phyloP scores from a whole-genome alignment of 192 early-diverging fungal species.

The Backusella tarrabulga region DNA sequence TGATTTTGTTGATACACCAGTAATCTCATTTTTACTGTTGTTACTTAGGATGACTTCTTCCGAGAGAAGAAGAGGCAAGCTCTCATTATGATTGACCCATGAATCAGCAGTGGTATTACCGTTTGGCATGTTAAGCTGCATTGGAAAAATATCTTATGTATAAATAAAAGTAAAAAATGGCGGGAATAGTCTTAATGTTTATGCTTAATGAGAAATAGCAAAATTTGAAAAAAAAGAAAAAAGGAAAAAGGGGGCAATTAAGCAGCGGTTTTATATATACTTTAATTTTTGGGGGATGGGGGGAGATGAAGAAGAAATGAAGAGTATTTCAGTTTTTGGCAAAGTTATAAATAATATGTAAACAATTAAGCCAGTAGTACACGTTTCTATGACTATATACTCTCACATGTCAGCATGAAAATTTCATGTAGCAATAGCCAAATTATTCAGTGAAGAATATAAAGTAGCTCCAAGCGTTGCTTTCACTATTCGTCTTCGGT shows the following conservation, averaged over 20 bases:
- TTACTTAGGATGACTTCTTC: neutral
- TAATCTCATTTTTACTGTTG: neutral
- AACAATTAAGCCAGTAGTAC: neutral
- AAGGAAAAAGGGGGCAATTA: neutral
- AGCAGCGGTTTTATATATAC: neutral
- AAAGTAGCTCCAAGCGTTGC: neutral
- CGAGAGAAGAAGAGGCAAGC: neutral
- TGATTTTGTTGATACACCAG: neutral
- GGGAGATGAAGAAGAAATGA: neutral
- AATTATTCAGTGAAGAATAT: neutral
- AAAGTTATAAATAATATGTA: neutral
- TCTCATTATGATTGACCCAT: neutral
- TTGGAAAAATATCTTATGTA: neutral
- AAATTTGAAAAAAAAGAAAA: neutral
- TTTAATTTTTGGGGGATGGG: slow-evolving; percentile 4
- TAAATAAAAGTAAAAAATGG: slow-evolving; percentile 2
- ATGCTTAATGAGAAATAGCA: neutral
- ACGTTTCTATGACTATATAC: neutral
- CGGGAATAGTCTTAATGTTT: neutral
- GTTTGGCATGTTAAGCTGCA: neutral
- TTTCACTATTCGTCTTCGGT: neutral
- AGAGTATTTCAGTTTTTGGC: neutral
- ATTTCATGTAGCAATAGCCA: neutral
- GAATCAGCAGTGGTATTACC: neutral
- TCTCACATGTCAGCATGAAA: neutral